These are phyloP conservation scores for Stylosanthes scabra DNA, from an alignment of 331 rosid genomes.

Conservation along the genomic window DNA sequence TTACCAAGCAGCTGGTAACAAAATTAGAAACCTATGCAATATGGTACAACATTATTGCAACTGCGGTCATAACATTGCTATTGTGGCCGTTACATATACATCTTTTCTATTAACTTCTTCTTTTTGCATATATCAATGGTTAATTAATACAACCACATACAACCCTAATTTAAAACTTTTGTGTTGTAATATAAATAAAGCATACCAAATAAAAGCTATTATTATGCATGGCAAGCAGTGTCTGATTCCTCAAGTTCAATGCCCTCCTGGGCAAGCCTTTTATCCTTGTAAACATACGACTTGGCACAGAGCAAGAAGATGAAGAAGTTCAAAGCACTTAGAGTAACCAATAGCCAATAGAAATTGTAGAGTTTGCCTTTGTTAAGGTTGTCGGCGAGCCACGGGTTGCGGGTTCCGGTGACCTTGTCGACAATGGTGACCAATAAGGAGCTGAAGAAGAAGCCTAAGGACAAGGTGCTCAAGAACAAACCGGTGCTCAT, in stretches of 20 bases:
- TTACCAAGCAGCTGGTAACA: too few relatives aligned
- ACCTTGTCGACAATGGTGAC: constrained; percentile 73
- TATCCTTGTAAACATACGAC: constrained; percentile 85
- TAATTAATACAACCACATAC: too few relatives aligned
- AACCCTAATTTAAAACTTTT: too few relatives aligned
- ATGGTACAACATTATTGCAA: too few relatives aligned
- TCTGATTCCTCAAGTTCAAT: constrained; percentile 58
- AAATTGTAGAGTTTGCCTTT: constrained; percentile 77
- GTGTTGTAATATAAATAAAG: too few relatives aligned
- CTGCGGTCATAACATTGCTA: too few relatives aligned
- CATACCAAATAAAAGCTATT: constrained; percentile 10
- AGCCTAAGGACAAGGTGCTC: constrained; percentile 83
- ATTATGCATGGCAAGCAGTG: constrained; percentile 42
- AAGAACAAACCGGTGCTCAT: constrained; percentile 92
- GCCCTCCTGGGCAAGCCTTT: constrained; percentile 71
- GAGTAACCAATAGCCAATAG: constrained; percentile 75
- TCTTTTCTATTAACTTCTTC: too few relatives aligned
- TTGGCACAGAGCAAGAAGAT: constrained; percentile 67
- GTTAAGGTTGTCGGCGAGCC: constrained; percentile 83
- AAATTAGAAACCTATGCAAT: too few relatives aligned
- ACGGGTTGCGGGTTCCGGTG: constrained; percentile 56
- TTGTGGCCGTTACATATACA: too few relatives aligned
- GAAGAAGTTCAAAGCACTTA: constrained; percentile 64
- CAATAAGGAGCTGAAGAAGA: constrained; percentile 75
- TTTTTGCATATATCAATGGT: too few relatives aligned